A percentile compares a stretch with the other conserved stretches of the same genome.
Evolutionary conservation across 257 asterid species (phyloP).

Genomic region (Gardenia jasminoides): DNA sequence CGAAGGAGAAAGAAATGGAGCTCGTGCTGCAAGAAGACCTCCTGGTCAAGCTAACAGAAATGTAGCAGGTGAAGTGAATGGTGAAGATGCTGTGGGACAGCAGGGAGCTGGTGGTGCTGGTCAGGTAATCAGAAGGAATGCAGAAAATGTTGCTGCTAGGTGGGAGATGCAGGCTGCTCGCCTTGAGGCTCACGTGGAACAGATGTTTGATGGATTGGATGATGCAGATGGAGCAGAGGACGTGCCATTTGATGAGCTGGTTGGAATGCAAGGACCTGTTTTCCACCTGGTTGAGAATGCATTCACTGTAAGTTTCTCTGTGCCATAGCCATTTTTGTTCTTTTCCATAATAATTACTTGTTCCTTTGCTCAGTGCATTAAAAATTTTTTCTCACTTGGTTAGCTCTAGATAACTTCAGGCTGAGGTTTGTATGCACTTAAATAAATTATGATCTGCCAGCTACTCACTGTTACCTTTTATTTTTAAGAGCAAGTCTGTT

Average conservation of each 20-base stretch:
- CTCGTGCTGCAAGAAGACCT: slow-evolving; percentile 84
- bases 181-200: slow-evolving; percentile 96
- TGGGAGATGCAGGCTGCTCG: slow-evolving; percentile 99
- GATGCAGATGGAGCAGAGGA: slow-evolving; percentile 99
- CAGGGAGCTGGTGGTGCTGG: slow-evolving; percentile 95
- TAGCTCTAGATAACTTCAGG: neutral
- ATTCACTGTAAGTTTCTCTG: slow-evolving; percentile 69
- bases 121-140: slow-evolving; percentile 82
- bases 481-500: neutral
- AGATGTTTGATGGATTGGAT: slow-evolving; percentile 98
- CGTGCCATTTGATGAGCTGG: slow-evolving; percentile 97
- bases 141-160: slow-evolving; percentile 93
- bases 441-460: neutral
- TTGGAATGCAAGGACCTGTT: slow-evolving; percentile 99
- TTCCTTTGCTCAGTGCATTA: neutral
- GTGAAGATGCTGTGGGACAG: slow-evolving; percentile 78
- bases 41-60: slow-evolving; percentile 79
- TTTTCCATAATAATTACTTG: neutral
- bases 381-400: neutral
- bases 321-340: neutral
- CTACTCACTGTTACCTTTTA: neutral
- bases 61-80: slow-evolving; percentile 69
- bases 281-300: slow-evolving; percentile 98
- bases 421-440: neutral
- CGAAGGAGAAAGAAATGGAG: slow-evolving; percentile 92